Percentiles rank a stretch among this genome's conserved stretches.
These are phyloP conservation scores for Calonectria hongkongensis DNA, from an alignment of 2,329 filamentous ascomycete species.

Conservation along the genomic window DNA sequence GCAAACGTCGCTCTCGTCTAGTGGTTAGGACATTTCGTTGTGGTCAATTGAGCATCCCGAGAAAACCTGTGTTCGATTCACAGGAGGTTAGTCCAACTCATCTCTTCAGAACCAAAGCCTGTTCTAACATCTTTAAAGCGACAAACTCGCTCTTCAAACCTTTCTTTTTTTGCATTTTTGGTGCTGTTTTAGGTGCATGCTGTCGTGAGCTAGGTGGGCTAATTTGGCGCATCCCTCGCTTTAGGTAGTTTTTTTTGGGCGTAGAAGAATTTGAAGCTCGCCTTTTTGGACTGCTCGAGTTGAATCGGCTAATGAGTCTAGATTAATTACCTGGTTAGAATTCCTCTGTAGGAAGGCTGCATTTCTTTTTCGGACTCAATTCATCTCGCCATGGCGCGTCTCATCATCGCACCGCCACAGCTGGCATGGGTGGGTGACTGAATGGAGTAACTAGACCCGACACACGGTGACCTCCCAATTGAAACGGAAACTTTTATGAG, in stretches of 20 bases:
- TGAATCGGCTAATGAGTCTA: too few species aligned
- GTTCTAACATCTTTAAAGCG: not conserved
- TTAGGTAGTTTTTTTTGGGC: too few species aligned
- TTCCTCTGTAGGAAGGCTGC: too few species aligned
- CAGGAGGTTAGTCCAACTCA: not conserved
- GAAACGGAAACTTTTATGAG: not conserved
- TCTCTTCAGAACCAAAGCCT: not conserved
- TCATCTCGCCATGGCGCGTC: too few species aligned
- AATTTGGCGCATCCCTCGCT: not conserved
- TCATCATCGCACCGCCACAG: not conserved
- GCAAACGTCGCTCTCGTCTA: slow-evolving; percentile 12
- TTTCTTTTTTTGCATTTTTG: not conserved
- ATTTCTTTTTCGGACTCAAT: too few species aligned
- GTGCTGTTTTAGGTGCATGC: not conserved
- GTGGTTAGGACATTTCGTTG: slow-evolving; percentile 12
- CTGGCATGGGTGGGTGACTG: not conserved
- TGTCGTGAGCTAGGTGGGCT: not conserved
- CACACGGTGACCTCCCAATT: not conserved
- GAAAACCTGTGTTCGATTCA: slow-evolving; percentile 9
- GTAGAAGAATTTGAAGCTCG: too few species aligned
- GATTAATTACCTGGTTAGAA: too few species aligned
- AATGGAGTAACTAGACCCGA: not conserved
- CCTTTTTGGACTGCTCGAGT: too few species aligned
- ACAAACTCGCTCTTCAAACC: slow-evolving; percentile 5
- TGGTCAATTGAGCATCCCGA: slow-evolving; percentile 12